These are phyloP conservation scores for Wallemia ichthyophaga DNA, from an alignment of 1,284 basidiomycete species.

Conservation along the genomic window DNA sequence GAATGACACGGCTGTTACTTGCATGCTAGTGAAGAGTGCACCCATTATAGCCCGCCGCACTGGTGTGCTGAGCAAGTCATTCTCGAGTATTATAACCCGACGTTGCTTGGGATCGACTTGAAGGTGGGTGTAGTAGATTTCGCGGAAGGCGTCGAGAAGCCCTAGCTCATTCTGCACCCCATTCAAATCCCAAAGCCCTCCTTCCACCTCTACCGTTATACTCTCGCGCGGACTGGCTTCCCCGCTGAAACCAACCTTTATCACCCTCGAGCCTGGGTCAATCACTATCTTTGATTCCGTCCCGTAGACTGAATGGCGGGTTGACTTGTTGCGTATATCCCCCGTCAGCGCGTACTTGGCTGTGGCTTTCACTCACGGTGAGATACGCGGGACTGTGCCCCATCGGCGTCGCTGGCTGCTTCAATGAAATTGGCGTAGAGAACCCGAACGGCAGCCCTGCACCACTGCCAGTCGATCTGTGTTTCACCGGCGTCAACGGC, in stretches of 20 bases:
- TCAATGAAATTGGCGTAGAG: neutral
- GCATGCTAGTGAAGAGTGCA: slow-evolving; percentile 64
- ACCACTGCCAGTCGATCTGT: neutral
- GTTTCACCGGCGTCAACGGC: neutral
- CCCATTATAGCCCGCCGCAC: slow-evolving; percentile 66
- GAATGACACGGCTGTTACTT: slow-evolving; percentile 77
- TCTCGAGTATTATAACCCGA: slow-evolving; percentile 72
- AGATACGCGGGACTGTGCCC: neutral
- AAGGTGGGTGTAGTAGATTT: slow-evolving; percentile 22
- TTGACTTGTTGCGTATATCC: slow-evolving; percentile 15
- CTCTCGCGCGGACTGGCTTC: slow-evolving; percentile 53
- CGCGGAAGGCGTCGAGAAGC: slow-evolving; percentile 4
- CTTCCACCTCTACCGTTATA: slow-evolving; percentile 21
- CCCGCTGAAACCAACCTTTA: slow-evolving; percentile 70
- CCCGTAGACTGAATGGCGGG: slow-evolving; percentile 48
- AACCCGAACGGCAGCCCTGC: neutral
- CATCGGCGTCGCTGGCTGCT: neutral
- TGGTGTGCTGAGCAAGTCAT: slow-evolving; percentile 50
- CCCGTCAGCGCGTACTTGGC: neutral
- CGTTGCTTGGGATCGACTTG: slow-evolving; percentile 75
- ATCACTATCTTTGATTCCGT: slow-evolving; percentile 58
- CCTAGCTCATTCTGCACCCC: slow-evolving; percentile 7
- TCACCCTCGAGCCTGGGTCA: slow-evolving; percentile 50
- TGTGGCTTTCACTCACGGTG: neutral
- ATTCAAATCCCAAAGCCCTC: slow-evolving; percentile 2